phyloP scores from a whole-genome alignment of 768 basidiomycete genomes.

The Leucosporidium yakuticum region DNA sequence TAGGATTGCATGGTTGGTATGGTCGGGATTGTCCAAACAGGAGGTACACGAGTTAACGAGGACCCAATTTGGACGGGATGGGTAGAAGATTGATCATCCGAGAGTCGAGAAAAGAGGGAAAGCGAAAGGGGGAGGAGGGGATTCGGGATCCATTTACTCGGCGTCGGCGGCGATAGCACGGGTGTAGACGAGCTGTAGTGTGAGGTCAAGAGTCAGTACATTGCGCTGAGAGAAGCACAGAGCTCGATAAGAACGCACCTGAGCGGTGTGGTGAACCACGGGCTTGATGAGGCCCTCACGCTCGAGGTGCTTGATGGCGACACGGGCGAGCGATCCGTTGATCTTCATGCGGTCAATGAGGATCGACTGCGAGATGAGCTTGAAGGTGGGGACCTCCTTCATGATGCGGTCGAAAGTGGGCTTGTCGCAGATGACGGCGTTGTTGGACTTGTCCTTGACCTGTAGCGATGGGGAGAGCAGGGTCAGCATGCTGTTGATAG shows the following conservation, averaged over 20 bases:
- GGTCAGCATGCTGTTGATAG: slow-evolving; percentile 38
- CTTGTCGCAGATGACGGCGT: slow-evolving; percentile 93
- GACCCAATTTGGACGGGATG: too few relatives aligned
- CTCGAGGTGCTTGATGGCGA: slow-evolving; percentile 64
- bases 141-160: too few relatives aligned
- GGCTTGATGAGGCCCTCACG: slow-evolving; percentile 90
- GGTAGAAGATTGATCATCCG: too few relatives aligned
- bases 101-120: too few relatives aligned
- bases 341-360: slow-evolving; percentile 98
- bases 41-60: too few relatives aligned
- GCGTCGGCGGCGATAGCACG: too few relatives aligned
- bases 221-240: too few relatives aligned
- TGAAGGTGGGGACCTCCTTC: slow-evolving; percentile 68
- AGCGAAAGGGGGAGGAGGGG: too few relatives aligned
- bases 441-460: slow-evolving; percentile 99
- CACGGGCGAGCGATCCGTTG: slow-evolving; percentile 79
- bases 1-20: too few relatives aligned
- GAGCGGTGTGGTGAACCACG: slow-evolving; percentile 89
- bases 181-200: too few relatives aligned
- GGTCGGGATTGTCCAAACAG: too few relatives aligned
- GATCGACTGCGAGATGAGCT: slow-evolving; percentile 94
- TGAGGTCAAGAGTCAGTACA: too few relatives aligned
- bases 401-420: slow-evolving; percentile 43
- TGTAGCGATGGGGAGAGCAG: slow-evolving; percentile 65
- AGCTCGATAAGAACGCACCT: slow-evolving; percentile 48